phyloP scores from a whole-genome alignment of 257 asterid genomes.

The Perilla frutescens region DNA sequence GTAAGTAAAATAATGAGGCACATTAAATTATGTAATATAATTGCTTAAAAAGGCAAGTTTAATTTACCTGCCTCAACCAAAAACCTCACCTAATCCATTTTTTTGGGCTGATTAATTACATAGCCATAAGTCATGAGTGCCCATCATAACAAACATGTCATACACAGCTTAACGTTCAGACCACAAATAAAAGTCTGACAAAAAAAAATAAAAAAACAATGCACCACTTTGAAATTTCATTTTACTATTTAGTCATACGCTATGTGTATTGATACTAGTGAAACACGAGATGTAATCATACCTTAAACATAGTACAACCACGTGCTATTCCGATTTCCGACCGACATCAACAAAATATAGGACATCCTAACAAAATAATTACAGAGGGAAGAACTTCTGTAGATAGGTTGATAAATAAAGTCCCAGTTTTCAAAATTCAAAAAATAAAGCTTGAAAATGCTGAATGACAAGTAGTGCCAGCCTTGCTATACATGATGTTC shows the following conservation, averaged over 20 bases:
- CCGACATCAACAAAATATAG: background rate
- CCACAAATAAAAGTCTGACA: constrained; percentile 34
- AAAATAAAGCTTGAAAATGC: too few species aligned
- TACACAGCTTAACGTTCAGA: constrained; percentile 29
- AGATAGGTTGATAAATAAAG: too few species aligned
- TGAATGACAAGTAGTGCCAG: background rate
- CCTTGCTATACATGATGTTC: background rate
- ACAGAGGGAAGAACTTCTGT: too few species aligned
- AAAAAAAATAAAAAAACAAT: background rate
- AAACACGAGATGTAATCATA: too few species aligned
- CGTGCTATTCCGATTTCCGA: background rate
- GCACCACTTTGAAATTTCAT: constrained; percentile 22
- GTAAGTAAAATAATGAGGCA: background rate
- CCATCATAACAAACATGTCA: constrained; percentile 32
- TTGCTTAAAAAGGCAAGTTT: background rate
- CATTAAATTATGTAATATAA: background rate
- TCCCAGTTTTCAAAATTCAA: background rate
- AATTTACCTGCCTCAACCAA: constrained; percentile 42
- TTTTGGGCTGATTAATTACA: background rate
- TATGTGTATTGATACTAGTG: background rate
- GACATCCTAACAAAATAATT: background rate
- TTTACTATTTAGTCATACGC: too few species aligned
- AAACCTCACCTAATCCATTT: constrained; percentile 37
- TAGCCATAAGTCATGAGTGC: constrained; percentile 1
- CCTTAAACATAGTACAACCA: too few species aligned